Evolutionary conservation across 352 stramenopile genomes (phyloP).

Genomic region (Phytophthora parvispora): DNA sequence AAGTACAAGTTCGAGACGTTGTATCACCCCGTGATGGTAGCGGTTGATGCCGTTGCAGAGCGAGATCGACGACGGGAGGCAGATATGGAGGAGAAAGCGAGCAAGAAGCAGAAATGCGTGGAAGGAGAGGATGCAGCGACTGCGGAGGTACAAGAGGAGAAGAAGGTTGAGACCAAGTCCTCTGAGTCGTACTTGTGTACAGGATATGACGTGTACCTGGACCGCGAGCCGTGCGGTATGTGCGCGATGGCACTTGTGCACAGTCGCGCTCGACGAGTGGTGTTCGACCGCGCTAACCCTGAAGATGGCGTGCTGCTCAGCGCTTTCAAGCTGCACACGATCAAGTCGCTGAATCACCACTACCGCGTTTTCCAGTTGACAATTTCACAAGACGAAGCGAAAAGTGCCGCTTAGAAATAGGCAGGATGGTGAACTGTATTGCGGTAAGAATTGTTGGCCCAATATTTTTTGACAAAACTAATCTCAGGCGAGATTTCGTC

Average conservation of each 20-base stretch:
- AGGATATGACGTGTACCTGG: slow-evolving; percentile 89
- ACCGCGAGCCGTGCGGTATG: slow-evolving; percentile 89
- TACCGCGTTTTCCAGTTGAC: slow-evolving; percentile 85
- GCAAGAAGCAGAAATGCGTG: slow-evolving; percentile 48
- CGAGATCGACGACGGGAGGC: slow-evolving; percentile 59
- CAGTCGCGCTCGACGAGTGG: slow-evolving; percentile 81
- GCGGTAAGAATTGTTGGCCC: too few relatives aligned
- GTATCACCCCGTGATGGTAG: slow-evolving; percentile 80
- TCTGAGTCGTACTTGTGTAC: slow-evolving; percentile 90
- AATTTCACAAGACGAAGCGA: not conserved
- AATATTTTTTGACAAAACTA: too few relatives aligned
- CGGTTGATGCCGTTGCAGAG: slow-evolving; percentile 70
- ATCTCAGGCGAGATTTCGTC: too few relatives aligned
- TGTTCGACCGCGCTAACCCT: slow-evolving; percentile 73
- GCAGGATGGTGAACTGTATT: too few relatives aligned
- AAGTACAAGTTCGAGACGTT: slow-evolving; percentile 59
- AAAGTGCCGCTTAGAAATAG: too few relatives aligned
- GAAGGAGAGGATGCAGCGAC: slow-evolving; percentile 11
- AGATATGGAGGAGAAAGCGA: slow-evolving; percentile 14
- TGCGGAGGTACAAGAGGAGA: not conserved
- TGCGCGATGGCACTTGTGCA: slow-evolving; percentile 93
- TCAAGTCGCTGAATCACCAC: slow-evolving; percentile 91
- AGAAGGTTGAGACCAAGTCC: slow-evolving; percentile 18
- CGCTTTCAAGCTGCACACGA: slow-evolving; percentile 76
- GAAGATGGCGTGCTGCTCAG: slow-evolving; percentile 74